These are phyloP conservation scores for Aspergillus pseudotamarii DNA, from an alignment of 2,329 filamentous ascomycete species.

Conservation along the genomic window DNA sequence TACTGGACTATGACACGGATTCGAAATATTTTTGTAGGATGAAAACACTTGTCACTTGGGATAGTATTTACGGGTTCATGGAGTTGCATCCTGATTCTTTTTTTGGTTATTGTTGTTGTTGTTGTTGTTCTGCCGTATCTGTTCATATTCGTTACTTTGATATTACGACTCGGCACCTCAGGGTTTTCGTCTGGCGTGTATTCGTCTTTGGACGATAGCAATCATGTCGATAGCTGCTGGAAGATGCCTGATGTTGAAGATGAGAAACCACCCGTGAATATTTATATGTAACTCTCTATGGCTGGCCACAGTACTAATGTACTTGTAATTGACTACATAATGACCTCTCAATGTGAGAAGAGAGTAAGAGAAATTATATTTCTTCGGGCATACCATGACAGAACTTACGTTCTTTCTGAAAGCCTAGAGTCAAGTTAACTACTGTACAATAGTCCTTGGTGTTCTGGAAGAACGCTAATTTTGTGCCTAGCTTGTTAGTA, in stretches of 20 bases:
- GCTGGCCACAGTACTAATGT: background rate
- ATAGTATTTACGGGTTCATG: background rate
- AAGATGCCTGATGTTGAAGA: too few species aligned
- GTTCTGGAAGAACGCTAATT: too few species aligned
- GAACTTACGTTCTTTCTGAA: too few species aligned
- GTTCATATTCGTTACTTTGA: background rate
- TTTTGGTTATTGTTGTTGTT: background rate
- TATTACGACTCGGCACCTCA: background rate
- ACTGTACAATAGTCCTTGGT: too few species aligned
- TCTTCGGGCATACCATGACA: background rate
- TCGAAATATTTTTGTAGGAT: background rate
- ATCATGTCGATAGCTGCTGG: background rate
- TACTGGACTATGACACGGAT: background rate
- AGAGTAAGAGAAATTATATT: background rate
- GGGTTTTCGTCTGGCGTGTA: background rate
- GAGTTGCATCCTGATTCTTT: background rate
- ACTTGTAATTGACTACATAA: background rate
- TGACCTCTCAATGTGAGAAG: background rate
- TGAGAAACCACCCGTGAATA: too few species aligned
- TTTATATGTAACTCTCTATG: background rate
- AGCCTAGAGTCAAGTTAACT: too few species aligned
- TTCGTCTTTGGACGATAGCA: background rate
- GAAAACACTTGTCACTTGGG: background rate
- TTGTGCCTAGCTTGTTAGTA: too few species aligned
- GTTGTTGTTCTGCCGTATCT: too few species aligned